A percentile compares a stretch with the other conserved stretches of the same genome.
Conservation (phyloP, 208 protist species). For the Wallacemonas sp. region DNA sequence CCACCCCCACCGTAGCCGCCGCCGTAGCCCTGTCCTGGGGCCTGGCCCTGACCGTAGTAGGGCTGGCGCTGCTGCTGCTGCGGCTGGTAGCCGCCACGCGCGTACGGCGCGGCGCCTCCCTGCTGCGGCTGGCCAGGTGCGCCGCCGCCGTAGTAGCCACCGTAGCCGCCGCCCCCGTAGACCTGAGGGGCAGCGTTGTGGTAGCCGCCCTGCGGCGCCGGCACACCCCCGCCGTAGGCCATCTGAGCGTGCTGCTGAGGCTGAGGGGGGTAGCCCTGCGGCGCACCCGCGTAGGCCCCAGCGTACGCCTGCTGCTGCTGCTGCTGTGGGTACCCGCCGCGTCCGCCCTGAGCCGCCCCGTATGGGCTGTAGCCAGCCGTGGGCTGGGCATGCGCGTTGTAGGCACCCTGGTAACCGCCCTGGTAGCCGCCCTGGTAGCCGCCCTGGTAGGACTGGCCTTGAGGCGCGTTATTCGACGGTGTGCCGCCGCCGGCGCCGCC, state of each 20-base stretch:
- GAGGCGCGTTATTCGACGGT: slow-evolving; percentile 21
- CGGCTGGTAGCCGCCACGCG: not conserved
- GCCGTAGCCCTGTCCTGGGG: no score
- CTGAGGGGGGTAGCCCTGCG: slow-evolving; percentile 6
- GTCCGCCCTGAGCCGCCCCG: slow-evolving; percentile 14
- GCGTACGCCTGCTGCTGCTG: not conserved
- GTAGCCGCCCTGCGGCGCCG: slow-evolving; percentile 15
- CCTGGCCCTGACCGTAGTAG: slow-evolving; percentile 21
- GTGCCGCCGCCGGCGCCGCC: slow-evolving; percentile 20
- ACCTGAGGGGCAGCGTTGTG: not conserved
- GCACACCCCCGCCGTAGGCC: no score
- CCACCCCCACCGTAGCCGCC: slow-evolving; percentile 18
- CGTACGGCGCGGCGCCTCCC: slow-evolving; percentile 16
- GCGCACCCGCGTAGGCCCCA: not conserved
- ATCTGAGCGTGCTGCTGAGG: no score
- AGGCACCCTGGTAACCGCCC: slow-evolving; percentile 11
- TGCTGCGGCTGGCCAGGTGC: slow-evolving; percentile 13
- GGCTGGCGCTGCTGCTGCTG: slow-evolving; percentile 8
- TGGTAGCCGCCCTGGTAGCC: slow-evolving; percentile 5
- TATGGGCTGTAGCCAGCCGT: slow-evolving; percentile 1
- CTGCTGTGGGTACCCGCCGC: slow-evolving; percentile 26
- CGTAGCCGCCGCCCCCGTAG: slow-evolving; percentile 18
- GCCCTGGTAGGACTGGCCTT: slow-evolving; percentile 21
- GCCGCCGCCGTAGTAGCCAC: slow-evolving; percentile 28
- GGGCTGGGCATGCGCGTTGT: slow-evolving; percentile 17